These are phyloP conservation scores for Apiosordaria backusii DNA, from an alignment of 495 filamentous ascomycete genomes.

Conservation along the genomic window DNA sequence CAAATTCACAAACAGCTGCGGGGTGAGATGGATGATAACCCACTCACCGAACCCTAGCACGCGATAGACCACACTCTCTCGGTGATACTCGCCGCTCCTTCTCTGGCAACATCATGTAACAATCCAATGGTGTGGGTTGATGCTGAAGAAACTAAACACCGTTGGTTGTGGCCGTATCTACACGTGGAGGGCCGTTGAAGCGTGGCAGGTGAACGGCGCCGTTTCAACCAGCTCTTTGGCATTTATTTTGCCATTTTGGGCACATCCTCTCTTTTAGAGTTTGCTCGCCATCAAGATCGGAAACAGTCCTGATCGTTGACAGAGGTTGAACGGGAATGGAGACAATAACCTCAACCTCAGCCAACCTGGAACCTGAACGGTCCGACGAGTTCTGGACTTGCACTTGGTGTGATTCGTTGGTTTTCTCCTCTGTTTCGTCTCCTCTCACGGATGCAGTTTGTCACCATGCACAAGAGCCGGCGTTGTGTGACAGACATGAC, in stretches of 20 bases:
- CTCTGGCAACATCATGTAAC: constrained; percentile 11
- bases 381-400: too few species aligned
- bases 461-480: neutral
- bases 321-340: too few species aligned
- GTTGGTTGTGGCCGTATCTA: neutral
- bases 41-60: neutral
- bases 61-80: neutral
- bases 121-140: neutral
- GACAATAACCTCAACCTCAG: too few species aligned
- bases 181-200: neutral
- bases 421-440: neutral
- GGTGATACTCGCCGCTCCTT: too few species aligned
- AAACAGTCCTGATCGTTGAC: neutral
- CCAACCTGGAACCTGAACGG: too few species aligned
- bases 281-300: neutral
- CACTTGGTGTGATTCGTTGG: too few species aligned
- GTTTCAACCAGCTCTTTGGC: constrained; percentile 2
- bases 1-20: constrained; percentile 13
- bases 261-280: too few species aligned
- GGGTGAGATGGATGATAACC: constrained; percentile 11
- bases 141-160: neutral
- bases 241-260: neutral
- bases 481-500: neutral
- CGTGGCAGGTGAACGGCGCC: neutral
- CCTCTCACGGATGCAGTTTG: neutral